phyloP scores from a whole-genome alignment of 768 basidiomycete genomes.

The Lactarius quietus region DNA sequence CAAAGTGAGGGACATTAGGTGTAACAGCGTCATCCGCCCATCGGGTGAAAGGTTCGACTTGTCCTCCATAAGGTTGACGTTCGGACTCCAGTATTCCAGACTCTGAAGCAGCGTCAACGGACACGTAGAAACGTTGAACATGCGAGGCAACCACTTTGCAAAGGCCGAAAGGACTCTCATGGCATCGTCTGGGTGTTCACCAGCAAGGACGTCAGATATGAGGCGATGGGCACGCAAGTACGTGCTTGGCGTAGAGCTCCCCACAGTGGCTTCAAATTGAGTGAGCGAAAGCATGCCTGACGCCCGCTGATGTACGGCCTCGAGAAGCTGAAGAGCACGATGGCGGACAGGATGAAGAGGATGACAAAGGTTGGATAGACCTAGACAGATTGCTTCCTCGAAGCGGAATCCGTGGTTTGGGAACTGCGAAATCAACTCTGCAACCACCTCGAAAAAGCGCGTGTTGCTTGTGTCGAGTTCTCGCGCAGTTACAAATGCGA shows the following conservation, averaged over 20 bases:
- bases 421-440: constrained; percentile 58
- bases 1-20: constrained; percentile 79
- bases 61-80: constrained; percentile 68
- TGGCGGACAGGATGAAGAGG: constrained; percentile 57
- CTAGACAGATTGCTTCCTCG: constrained; percentile 70
- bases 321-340: constrained; percentile 76
- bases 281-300: constrained; percentile 66
- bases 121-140: constrained; percentile 49
- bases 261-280: constrained; percentile 68
- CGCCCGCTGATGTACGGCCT: constrained; percentile 63
- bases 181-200: constrained; percentile 66
- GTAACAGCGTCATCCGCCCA: constrained; percentile 65
- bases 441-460: constrained; percentile 75
- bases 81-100: constrained; percentile 80
- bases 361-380: constrained; percentile 82
- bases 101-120: constrained; percentile 68
- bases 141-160: constrained; percentile 64
- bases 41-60: constrained; percentile 52
- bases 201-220: constrained; percentile 74
- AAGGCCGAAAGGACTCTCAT: constrained; percentile 65
- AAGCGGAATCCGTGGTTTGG: constrained; percentile 63
- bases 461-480: constrained; percentile 53
- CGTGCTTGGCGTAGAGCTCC: constrained; percentile 67
- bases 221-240: constrained; percentile 79
- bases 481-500: constrained; percentile 60